phyloP scores from a whole-genome alignment of 805 yeast genomes.

The Cyberlindnera mississippiensis region DNA sequence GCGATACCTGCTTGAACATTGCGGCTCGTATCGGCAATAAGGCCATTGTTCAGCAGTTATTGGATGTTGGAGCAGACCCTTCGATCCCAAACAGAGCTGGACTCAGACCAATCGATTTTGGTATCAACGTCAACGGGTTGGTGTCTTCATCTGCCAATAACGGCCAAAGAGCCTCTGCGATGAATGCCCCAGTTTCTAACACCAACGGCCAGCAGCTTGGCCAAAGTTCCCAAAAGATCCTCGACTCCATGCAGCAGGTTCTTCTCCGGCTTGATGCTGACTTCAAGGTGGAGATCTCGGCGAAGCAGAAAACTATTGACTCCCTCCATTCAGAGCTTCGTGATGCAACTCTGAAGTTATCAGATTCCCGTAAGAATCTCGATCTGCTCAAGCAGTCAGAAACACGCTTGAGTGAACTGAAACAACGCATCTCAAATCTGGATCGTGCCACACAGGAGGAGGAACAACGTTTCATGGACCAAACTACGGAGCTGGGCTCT shows the following conservation, averaged over 20 bases:
- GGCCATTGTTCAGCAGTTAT: conserved; percentile 71
- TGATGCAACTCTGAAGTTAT: conserved; percentile 49
- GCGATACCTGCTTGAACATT: conserved; percentile 91
- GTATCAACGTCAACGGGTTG: conserved; percentile 46
- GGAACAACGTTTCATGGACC: conserved; percentile 48
- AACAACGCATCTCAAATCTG: conserved; percentile 53
- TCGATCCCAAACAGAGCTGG: conserved; percentile 80
- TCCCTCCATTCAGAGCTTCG: conserved; percentile 52
- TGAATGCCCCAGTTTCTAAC: background rate
- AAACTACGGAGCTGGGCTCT: conserved; percentile 35
- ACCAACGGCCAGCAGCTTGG: conserved; percentile 6
- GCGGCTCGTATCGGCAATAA: conserved; percentile 86
- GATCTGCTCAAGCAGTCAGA: conserved; percentile 50
- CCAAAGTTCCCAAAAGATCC: conserved; percentile 35
- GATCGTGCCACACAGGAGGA: conserved; percentile 64
- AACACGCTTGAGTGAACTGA: conserved; percentile 42
- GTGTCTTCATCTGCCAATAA: conserved; percentile 3
- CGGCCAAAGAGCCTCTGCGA: background rate
- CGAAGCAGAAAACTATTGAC: conserved; percentile 49
- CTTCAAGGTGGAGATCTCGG: conserved; percentile 52
- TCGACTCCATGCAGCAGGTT: conserved; percentile 48
- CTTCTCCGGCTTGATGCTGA: conserved; percentile 51
- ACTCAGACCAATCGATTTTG: conserved; percentile 81
- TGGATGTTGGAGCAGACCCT: conserved; percentile 87
- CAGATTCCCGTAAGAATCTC: conserved; percentile 42